phyloP scores from a whole-genome alignment of 2,329 filamentous ascomycete genomes.

The Blastomyces percursus region DNA sequence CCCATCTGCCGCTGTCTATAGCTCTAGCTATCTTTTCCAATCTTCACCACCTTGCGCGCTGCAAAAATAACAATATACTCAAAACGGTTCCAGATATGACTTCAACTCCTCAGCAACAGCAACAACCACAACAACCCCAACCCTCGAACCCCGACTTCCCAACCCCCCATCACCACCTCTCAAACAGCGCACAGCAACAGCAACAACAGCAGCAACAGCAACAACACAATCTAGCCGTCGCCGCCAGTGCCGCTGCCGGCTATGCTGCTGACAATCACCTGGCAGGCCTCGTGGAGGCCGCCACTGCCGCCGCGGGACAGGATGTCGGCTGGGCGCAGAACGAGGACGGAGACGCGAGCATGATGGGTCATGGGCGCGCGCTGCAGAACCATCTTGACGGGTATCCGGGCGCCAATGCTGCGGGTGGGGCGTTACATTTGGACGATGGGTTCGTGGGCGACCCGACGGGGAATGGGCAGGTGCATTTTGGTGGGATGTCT shows the following conservation, averaged over 20 bases:
- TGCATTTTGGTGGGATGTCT: constrained; percentile 21
- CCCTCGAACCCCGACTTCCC: neutral
- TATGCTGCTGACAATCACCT: constrained; percentile 32
- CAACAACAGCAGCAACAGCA: neutral
- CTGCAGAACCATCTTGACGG: constrained; percentile 31
- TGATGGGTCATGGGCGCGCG: constrained; percentile 36
- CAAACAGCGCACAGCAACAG: neutral
- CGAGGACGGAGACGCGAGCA: constrained; percentile 17
- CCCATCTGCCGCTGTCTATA: neutral
- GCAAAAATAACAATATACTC: neutral
- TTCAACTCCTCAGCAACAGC: neutral
- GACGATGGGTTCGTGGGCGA: constrained; percentile 29
- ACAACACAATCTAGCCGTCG: constrained; percentile 3
- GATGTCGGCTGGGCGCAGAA: constrained; percentile 17
- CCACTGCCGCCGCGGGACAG: constrained; percentile 34
- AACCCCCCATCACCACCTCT: constrained; percentile 5
- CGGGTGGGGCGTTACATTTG: constrained; percentile 22
- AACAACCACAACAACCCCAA: neutral
- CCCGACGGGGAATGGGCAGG: constrained; percentile 11
- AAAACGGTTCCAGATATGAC: neutral
- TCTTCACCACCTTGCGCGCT: neutral
- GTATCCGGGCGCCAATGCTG: constrained; percentile 16
- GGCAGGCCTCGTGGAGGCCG: constrained; percentile 37
- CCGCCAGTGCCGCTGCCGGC: constrained; percentile 3
- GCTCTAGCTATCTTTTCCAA: neutral